Base-by-base conservation (phyloP, 495 filamentous ascomycete species). In the Trichocladium antarcticum region DNA sequence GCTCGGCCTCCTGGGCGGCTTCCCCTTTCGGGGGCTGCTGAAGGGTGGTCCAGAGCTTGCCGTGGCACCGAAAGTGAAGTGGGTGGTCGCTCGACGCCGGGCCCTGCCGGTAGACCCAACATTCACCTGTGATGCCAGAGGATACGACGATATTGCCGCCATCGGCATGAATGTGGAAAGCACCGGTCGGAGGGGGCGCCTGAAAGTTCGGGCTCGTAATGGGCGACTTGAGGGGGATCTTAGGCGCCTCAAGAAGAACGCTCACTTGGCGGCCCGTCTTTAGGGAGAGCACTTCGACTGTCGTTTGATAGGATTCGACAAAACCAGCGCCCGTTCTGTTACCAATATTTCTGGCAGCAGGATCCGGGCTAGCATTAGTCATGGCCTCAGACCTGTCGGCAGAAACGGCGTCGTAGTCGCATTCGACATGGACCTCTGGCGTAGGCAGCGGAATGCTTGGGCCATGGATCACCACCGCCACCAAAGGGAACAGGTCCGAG, bases 1-100 rank as follows among this genome's bases (percentile, higher is more conserved):
- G 58, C 42, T 70, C 67, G n/a, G 59, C 38, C 15, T 80, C 78
- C 48, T 68, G 70, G 15, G 69, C 52, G 17, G 57, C 57, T 57
- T 68, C 75, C 63, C 55, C 75, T 68, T 59, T 64, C 24, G 52
- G 62, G 6, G 59, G 48, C 22, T 76, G 71, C 57, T 89, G 84
- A 17, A 90, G 71, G 17, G 76, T 79, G 1, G 89, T 94, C 89
- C 89, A 95, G 6, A 86, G 69, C 63, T 95, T 95, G 6, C 83
- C 89, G 29, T 89, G 66, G 57, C 76, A 82, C 43, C 66, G 57
- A 64, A 89, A 92, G 24, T 63, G 52, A n/a, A 62, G 47, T 6
- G 60, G 47, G 6, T 56, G 47, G 12, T 70, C 66, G 56, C 59
- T 55, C 24, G 56, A 50, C 24, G 47, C 36, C 22, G 54, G 52